phyloP scores from a whole-genome alignment of 1,284 basidiomycete species.

The Trichosporon sp. region DNA sequence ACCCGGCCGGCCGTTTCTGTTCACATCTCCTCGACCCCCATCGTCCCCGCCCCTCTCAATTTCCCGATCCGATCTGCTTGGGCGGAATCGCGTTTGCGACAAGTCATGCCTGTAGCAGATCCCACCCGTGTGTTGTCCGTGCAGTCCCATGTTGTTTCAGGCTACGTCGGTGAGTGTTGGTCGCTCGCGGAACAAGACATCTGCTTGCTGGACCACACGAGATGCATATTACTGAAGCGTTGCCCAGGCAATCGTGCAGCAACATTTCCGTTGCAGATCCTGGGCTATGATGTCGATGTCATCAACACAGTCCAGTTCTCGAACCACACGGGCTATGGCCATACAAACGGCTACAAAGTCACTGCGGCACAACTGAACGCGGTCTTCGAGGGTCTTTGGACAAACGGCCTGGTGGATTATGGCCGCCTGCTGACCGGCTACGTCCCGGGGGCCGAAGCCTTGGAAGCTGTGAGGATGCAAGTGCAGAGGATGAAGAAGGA shows the following conservation, averaged over 20 bases:
- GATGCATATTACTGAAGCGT: not conserved
- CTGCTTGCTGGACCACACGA: too few species aligned
- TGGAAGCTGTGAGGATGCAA: conserved; percentile 62
- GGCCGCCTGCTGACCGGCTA: conserved; percentile 77
- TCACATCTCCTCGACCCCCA: not conserved
- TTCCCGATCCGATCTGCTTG: too few species aligned
- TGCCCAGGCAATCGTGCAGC: conserved; percentile 70
- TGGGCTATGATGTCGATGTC: conserved; percentile 95
- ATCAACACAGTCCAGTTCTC: conserved; percentile 86
- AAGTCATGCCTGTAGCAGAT: conserved; percentile 13
- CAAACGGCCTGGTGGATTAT: conserved; percentile 62
- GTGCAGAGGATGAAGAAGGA: conserved; percentile 49
- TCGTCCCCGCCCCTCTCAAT: too few species aligned
- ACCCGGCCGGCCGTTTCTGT: too few species aligned
- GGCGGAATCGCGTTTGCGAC: not conserved
- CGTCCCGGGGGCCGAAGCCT: conserved; percentile 75
- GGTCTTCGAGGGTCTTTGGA: conserved; percentile 64
- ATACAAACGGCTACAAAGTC: conserved; percentile 66
- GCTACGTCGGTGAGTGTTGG: conserved; percentile 74
- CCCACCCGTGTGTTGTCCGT: conserved; percentile 54
- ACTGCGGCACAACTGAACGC: conserved; percentile 60
- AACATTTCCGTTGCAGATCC: conserved; percentile 86
- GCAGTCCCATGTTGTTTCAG: conserved; percentile 89
- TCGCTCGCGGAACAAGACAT: too few species aligned
- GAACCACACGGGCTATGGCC: conserved; percentile 85